phyloP scores from a whole-genome alignment of 257 asterid species.

The Nicotiana benthamiana region DNA sequence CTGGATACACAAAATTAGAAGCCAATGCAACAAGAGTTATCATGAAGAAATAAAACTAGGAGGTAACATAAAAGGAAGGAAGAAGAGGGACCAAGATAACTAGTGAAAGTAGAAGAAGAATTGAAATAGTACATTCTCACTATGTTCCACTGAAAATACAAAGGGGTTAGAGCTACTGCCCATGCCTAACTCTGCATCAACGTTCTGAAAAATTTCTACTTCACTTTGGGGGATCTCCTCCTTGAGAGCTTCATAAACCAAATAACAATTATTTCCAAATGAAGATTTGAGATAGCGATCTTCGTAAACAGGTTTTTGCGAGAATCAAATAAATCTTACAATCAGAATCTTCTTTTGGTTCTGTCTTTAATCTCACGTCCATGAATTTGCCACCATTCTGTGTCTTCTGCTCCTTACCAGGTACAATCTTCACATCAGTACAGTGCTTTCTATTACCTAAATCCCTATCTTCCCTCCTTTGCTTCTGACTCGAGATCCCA shows the following conservation, averaged over 20 bases:
- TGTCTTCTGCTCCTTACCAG: not conserved
- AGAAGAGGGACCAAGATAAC: not conserved
- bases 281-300: not conserved
- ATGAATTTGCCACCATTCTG: not conserved
- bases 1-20: conserved; percentile 23
- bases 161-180: conserved; percentile 13
- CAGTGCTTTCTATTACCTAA: not conserved
- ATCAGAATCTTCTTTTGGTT: not conserved
- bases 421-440: not conserved
- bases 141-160: conserved; percentile 10
- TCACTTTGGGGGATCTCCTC: conserved; percentile 10
- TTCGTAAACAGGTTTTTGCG: not conserved
- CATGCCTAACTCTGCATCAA: not conserved
- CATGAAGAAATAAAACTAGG: not conserved
- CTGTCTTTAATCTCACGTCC: not conserved
- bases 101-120: not conserved
- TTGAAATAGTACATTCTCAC: conserved; percentile 8
- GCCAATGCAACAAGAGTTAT: conserved; percentile 1
- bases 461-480: not conserved
- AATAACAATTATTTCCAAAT: not conserved
- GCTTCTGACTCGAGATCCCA: not conserved
- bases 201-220: conserved; percentile 23
- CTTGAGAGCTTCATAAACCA: not conserved
- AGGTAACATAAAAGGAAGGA: not conserved
- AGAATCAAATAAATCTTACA: not conserved